Conservation (phyloP, 192 early-diverging fungal genomes). For the Entomortierella lignicola region DNA sequence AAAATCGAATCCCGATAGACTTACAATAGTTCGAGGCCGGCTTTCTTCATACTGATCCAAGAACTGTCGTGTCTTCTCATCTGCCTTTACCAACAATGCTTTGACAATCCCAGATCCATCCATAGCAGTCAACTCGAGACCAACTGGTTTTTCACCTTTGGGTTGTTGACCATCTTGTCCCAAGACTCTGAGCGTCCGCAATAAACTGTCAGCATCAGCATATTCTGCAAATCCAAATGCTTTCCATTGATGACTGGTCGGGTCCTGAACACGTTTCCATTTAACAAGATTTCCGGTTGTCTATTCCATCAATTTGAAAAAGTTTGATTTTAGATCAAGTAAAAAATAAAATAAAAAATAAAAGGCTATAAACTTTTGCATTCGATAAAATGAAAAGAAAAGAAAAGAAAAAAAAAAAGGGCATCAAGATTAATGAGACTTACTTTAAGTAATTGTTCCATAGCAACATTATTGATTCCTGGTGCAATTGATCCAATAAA, state of each 20-base stretch:
- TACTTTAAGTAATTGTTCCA: conserved; percentile 74
- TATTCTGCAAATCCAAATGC: conserved; percentile 83
- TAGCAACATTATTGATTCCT: conserved; percentile 73
- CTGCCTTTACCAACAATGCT: conserved; percentile 63
- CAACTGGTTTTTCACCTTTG: conserved; percentile 43
- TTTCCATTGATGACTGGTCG: conserved; percentile 60
- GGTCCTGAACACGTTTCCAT: conserved; percentile 81
- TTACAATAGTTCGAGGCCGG: conserved; percentile 53
- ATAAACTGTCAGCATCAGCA: conserved; percentile 68
- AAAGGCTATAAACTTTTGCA: not conserved
- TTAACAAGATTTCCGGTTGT: conserved; percentile 72
- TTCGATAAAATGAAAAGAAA: too few species aligned
- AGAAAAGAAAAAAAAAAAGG: too few species aligned
- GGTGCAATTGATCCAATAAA: conserved; percentile 78
- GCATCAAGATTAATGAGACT: too few species aligned
- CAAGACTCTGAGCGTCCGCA: conserved; percentile 73
- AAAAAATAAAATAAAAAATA: not conserved
- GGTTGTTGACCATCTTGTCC: conserved; percentile 68
- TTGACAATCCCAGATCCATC: conserved; percentile 50
- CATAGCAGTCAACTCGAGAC: conserved; percentile 43
- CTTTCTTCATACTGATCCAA: conserved; percentile 62
- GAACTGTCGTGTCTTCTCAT: conserved; percentile 67
- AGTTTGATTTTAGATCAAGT: not conserved
- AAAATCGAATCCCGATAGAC: too few species aligned
- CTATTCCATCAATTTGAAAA: conserved; percentile 47